Evolutionary conservation across 352 stramenopile genomes (phyloP).

Genomic region (Pythium sukuiense): DNA sequence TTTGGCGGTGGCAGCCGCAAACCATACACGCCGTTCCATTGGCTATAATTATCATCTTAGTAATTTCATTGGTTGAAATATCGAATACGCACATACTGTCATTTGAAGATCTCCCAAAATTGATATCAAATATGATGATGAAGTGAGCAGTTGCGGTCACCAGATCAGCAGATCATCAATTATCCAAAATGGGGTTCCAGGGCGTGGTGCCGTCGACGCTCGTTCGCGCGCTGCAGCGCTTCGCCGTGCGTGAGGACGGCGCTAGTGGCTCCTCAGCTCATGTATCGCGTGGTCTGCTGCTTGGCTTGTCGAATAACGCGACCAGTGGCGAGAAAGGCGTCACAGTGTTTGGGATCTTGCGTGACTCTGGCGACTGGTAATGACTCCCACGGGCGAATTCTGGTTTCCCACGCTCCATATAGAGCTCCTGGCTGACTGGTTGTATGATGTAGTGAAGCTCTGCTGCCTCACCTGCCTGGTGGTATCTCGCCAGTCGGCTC

Average conservation of each 20-base stretch:
- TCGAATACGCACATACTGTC: neutral
- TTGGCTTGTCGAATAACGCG: slow-evolving; percentile 24
- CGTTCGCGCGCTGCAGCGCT: slow-evolving; percentile 39
- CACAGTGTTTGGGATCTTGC: slow-evolving; percentile 18
- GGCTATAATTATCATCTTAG: slow-evolving; percentile 26
- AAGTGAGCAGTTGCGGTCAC: neutral
- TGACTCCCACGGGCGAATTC: neutral
- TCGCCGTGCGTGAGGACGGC: slow-evolving; percentile 22
- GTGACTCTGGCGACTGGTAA: slow-evolving; percentile 13
- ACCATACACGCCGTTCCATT: slow-evolving; percentile 23
- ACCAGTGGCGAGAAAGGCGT: slow-evolving; percentile 12
- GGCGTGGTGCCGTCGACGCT: slow-evolving; percentile 34
- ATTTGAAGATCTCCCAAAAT: neutral
- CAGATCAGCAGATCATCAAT: neutral
- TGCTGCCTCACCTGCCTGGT: slow-evolving; percentile 24
- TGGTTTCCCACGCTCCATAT: too few relatives aligned
- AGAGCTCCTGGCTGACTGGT: neutral
- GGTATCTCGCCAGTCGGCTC: slow-evolving; percentile 32
- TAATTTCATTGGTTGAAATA: slow-evolving; percentile 30
- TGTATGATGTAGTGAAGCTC: slow-evolving; percentile 12
- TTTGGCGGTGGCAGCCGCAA: slow-evolving; percentile 20
- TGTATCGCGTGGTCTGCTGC: slow-evolving; percentile 23
- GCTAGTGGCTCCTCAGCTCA: neutral
- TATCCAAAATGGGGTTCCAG: neutral
- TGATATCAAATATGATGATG: neutral